Conservation (phyloP, 768 basidiomycete genomes). For the Cystobasidium tubakii region DNA sequence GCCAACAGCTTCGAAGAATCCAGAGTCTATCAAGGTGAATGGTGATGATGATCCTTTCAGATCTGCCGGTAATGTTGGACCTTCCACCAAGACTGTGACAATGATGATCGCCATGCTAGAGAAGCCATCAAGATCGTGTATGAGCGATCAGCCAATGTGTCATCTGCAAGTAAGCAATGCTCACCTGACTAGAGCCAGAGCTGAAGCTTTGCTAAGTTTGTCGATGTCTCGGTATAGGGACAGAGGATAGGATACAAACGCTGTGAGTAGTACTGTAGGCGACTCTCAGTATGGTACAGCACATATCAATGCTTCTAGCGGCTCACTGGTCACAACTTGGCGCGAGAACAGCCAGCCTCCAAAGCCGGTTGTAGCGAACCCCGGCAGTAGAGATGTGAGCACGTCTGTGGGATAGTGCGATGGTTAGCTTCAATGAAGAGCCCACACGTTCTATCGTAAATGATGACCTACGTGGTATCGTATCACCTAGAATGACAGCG, state of each 20-base stretch:
- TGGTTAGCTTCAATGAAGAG: too few species aligned
- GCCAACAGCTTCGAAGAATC: constrained; percentile 89
- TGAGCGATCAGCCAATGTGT: background rate
- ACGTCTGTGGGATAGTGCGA: constrained; percentile 13
- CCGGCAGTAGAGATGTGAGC: constrained; percentile 10
- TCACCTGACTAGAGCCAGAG: constrained; percentile 67
- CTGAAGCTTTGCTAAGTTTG: constrained; percentile 86
- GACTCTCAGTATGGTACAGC: background rate
- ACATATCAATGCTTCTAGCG: background rate
- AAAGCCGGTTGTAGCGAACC: background rate
- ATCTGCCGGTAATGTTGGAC: constrained; percentile 65
- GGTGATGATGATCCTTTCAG: constrained; percentile 70
- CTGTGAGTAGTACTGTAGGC: constrained; percentile 14
- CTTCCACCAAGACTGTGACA: constrained; percentile 71
- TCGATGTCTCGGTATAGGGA: constrained; percentile 96
- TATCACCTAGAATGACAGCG: constrained; percentile 94
- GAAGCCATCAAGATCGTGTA: too few species aligned
- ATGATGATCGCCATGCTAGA: constrained; percentile 91
- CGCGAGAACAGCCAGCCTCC: constrained; percentile 18
- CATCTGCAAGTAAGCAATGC: background rate
- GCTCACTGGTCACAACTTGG: constrained; percentile 18
- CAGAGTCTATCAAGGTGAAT: constrained; percentile 68
- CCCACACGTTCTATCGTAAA: too few species aligned
- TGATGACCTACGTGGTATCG: constrained; percentile 63
- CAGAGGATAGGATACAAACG: constrained; percentile 82